Evolutionary conservation across 257 asterid genomes (phyloP), one percentile per base, ranked within the genome.

Genomic region (Osmanthus fragrans): DNA sequence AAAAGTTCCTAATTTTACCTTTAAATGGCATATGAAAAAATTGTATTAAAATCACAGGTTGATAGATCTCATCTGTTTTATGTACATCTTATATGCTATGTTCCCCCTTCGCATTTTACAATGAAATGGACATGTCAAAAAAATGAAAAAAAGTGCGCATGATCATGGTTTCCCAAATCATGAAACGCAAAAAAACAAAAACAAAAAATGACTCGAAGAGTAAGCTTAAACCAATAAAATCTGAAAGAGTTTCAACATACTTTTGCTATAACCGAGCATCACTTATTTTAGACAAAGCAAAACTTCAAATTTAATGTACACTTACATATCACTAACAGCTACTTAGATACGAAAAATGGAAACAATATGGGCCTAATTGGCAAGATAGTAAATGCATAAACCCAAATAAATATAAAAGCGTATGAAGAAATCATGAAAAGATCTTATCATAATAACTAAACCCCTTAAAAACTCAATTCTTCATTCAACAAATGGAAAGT

Each of bases 401-500:
- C 49, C 30, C 71, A 19, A 25, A 25, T 21, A 73, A 27, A 77
- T 21, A 39, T 12, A 78, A 30, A 51, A 60, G 51, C 7, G 1
- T 30, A 81, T 25, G 15, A 27, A n/a, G 70, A 72, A 80, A 27
- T 23, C 66, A 73, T 58, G 25, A 75, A 70, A 80, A 54, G 33
- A 36, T 45, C 47, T 51, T 13, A 72, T 25, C 51, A n/a, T 63
- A 73, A 40, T 56, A 72, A 63, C 64, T 39, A 70, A 66, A 80
- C 16, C 49, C 49, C 49, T 42, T 2, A 11, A 74, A 32, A 69
- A 76, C 69, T 68, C 30, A 65, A 18, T 64, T 42, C 49, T 42
- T 73, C 71, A 79, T 32, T 71, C 73, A 80, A 51, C 30, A 73
- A 81, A 69, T 58, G 21, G 49, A 75, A 42, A 79, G 64, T 2